These are phyloP conservation scores for Eruca vesicaria DNA, from an alignment of 441 rosid genomes.

Conservation along the genomic window DNA sequence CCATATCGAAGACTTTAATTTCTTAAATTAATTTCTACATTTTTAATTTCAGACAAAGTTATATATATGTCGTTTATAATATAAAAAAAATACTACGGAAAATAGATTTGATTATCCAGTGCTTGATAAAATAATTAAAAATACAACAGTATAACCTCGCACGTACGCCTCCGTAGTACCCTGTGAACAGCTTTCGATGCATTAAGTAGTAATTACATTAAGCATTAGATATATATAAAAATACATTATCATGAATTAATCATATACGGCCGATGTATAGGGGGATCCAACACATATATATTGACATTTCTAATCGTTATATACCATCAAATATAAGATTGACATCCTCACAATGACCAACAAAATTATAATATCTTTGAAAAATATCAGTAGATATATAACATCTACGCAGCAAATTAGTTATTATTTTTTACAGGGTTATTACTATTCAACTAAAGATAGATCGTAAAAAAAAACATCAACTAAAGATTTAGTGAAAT, in stretches of 20 bases:
- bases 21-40: not conserved
- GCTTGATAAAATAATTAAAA: not conserved
- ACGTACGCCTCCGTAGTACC: slow-evolving; percentile 40
- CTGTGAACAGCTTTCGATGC: slow-evolving; percentile 30
- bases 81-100: not conserved
- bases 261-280: not conserved
- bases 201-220: slow-evolving; percentile 8
- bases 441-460: too few species aligned
- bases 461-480: too few species aligned
- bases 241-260: not conserved
- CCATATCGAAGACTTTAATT: not conserved
- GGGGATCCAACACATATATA: not conserved
- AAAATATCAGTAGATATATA: too few species aligned
- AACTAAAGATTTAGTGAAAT: too few species aligned
- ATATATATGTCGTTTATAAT: not conserved
- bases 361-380: too few species aligned
- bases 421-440: too few species aligned
- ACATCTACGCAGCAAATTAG: too few species aligned
- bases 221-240: not conserved
- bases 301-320: not conserved
- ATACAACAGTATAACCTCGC: slow-evolving; percentile 4
- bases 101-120: not conserved
- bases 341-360: not conserved
- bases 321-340: not conserved
- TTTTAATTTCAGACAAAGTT: not conserved